Evolutionary conservation across 176 grass and related monocot genomes (phyloP), one percentile per base, ranked within the genome.

Genomic region (Metroxylon sagu): DNA sequence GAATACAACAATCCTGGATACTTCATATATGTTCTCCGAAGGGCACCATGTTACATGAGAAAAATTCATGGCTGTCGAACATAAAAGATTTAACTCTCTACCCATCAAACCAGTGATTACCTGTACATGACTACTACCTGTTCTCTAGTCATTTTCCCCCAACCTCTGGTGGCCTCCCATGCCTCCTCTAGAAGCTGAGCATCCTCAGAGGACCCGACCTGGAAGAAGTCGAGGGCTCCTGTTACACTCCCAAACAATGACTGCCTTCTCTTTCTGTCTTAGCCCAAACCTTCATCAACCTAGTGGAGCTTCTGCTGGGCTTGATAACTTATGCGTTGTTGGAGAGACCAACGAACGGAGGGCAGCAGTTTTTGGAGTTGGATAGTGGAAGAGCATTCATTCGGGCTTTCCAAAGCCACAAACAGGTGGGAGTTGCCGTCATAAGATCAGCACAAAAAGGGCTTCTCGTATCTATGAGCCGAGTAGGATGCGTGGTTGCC

Each of bases 211-310:
- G 93, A 97, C 25, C 93, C 76, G 48, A 97, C 81, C 73, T 91
- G 84, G 14, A 87, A 79, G 76, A 98, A 98, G 69, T 98, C 93
- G 0, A 98, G 74, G 18, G 93, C 93, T 64, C 91, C 87, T 1
- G 86, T 85, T 70, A 98, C 80, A 66, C 60, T 92, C 16, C 66
- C 82, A 15, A 98, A 85, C 54, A 98, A 65, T 50, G 93, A 98
- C 71, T 92, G 93, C 71, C 85, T 85, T 70, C 49, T 73, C 61
- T 82, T 64, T 51, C 64, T 27, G 71, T 76, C 56, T 78, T 76
- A 10, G 87, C 81, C n/a, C 70, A 69, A 52, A 76, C 81, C 70
- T 72, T 65, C 0, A 80, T 62, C 8, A 65, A 70, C 57, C 71
- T 87, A 1, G 26, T 6, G 14, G 52, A 27, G 14, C 15, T 50